Percentiles rank a stretch among this genome's conserved stretches.
phyloP scores from a whole-genome alignment of 2,329 filamentous ascomycete genomes.

The Cordyceps fumosorosea region DNA sequence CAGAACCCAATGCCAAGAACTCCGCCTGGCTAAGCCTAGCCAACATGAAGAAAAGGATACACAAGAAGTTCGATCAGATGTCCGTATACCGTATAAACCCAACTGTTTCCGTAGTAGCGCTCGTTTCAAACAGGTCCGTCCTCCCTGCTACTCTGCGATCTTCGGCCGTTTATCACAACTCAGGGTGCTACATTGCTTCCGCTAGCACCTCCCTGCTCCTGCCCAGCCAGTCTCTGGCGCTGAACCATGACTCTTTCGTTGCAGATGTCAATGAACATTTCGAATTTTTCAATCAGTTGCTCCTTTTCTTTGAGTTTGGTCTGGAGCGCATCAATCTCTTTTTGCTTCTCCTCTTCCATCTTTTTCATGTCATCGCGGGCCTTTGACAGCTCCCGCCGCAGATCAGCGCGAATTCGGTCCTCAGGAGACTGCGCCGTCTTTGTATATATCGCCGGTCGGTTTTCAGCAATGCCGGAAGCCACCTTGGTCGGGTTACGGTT shows the following conservation, averaged over 20 bases:
- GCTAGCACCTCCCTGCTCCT: slow-evolving; percentile 17
- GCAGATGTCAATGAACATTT: slow-evolving; percentile 65
- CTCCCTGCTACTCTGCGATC: neutral
- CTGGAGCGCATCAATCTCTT: slow-evolving; percentile 53
- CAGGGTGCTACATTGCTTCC: neutral
- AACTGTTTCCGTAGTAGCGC: neutral
- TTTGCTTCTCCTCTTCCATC: slow-evolving; percentile 48
- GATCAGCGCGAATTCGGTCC: slow-evolving; percentile 56
- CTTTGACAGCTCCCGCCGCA: slow-evolving; percentile 54
- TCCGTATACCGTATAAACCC: neutral
- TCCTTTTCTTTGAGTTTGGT: slow-evolving; percentile 57
- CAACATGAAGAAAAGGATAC: neutral
- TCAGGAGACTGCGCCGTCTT: slow-evolving; percentile 58
- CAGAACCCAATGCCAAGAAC: neutral
- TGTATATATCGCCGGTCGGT: slow-evolving; percentile 59
- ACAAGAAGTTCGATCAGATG: slow-evolving; percentile 1
- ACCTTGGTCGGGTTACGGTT: slow-evolving; percentile 59
- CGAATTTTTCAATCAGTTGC: slow-evolving; percentile 55
- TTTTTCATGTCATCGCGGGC: slow-evolving; percentile 50
- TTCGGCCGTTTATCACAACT: neutral
- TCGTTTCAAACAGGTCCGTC: neutral
- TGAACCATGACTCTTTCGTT: slow-evolving; percentile 61
- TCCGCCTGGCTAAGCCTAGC: neutral
- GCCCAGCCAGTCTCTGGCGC: slow-evolving; percentile 42
- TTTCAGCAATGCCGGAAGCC: slow-evolving; percentile 51